Evolutionary conservation across 148 eudicot species (phyloP).

Genomic region (Chenopodium formosanum): DNA sequence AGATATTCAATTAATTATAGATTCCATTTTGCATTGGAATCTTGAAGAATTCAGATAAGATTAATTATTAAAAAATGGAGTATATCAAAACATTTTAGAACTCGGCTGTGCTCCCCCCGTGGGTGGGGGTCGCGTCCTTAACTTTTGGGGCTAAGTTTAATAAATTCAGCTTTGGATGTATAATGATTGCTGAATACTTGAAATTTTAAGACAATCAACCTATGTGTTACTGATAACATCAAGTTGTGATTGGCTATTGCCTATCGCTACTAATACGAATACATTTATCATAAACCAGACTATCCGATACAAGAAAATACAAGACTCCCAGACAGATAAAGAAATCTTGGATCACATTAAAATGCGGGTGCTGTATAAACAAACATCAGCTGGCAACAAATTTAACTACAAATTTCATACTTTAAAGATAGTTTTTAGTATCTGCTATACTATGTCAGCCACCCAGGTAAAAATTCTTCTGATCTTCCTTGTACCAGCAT

Average conservation of each 20-base stretch:
- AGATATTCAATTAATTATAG: too few relatives aligned
- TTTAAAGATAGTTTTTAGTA: conserved; percentile 19
- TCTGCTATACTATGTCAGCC: conserved; percentile 48
- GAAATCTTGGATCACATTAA: conserved; percentile 14
- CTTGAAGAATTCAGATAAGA: too few relatives aligned
- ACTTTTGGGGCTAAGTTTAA: not conserved
- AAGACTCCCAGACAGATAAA: conserved; percentile 12
- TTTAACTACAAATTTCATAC: conserved; percentile 31
- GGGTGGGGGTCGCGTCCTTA: too few relatives aligned
- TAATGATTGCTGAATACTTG: not conserved
- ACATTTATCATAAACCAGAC: conserved; percentile 29
- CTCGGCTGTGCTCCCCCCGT: too few relatives aligned
- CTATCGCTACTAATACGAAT: conserved; percentile 10
- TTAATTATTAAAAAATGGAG: too few relatives aligned
- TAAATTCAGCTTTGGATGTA: not conserved
- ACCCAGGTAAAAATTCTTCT: conserved; percentile 24
- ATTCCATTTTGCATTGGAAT: too few relatives aligned
- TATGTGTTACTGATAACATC: conserved; percentile 1
- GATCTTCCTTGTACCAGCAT: conserved; percentile 6
- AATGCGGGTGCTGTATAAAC: conserved; percentile 35
- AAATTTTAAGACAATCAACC: not conserved
- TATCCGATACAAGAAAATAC: conserved; percentile 33
- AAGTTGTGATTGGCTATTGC: not conserved
- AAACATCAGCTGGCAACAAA: conserved; percentile 27
- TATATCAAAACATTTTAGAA: too few relatives aligned